Percentiles rank a stretch among this genome's conserved stretches.
Evolutionary conservation across 1,139 yeast genomes (phyloP).

Genomic region (Geotrichum fermentans): DNA sequence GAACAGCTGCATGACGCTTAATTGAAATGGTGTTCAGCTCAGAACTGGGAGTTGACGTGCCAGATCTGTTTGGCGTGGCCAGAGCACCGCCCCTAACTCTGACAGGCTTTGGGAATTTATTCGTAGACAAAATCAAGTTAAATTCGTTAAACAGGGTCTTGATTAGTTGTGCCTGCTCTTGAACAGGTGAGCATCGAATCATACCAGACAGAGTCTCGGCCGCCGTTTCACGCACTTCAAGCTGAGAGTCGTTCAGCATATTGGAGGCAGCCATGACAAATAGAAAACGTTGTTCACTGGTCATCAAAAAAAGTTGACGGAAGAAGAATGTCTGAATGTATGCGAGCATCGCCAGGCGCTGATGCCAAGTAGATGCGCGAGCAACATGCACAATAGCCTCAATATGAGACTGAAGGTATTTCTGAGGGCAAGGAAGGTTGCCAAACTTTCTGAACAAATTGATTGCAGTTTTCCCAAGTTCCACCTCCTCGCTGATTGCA

Average conservation of each 20-base stretch:
- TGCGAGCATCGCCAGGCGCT: constrained; percentile 60
- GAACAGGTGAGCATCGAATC: constrained; percentile 67
- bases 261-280: constrained; percentile 53
- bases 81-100: constrained; percentile 17
- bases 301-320: constrained; percentile 59
- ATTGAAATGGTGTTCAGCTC: constrained; percentile 37
- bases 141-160: constrained; percentile 41
- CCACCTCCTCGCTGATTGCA: constrained; percentile 72
- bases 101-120: constrained; percentile 24
- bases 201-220: constrained; percentile 75
- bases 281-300: constrained; percentile 45
- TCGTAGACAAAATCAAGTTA: constrained; percentile 36
- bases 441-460: constrained; percentile 53
- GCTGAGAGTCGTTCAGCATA: constrained; percentile 55
- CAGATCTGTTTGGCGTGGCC: constrained; percentile 23
- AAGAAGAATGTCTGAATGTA: constrained; percentile 73
- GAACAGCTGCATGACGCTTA: constrained; percentile 74
- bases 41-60: constrained; percentile 25
- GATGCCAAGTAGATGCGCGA: constrained; percentile 53
- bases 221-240: constrained; percentile 75
- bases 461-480: constrained; percentile 60
- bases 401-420: constrained; percentile 46
- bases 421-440: constrained; percentile 50
- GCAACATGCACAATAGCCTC: constrained; percentile 48
- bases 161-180: constrained; percentile 46